Evolutionary conservation across 129 eudicot species (phyloP).

Genomic region (Arctium minus): DNA sequence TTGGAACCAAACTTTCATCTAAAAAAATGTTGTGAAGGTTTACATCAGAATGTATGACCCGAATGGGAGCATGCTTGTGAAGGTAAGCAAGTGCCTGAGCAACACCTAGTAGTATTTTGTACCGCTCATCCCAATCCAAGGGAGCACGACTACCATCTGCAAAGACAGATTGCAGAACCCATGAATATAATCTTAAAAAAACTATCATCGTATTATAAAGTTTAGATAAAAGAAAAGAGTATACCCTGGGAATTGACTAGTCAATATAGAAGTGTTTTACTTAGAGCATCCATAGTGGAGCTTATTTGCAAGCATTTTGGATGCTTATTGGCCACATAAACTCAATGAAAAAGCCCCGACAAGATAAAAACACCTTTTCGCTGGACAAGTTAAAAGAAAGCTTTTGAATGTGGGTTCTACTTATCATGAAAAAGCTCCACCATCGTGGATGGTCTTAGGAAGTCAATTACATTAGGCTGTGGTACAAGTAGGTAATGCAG

Average conservation of each 20-base stretch:
- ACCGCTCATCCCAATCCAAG: constrained; percentile 10
- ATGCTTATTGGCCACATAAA: background rate
- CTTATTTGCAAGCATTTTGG: background rate
- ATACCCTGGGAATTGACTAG: background rate
- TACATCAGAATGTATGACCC: constrained; percentile 3
- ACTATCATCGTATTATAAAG: background rate
- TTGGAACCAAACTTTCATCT: constrained; percentile 14
- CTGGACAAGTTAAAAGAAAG: background rate
- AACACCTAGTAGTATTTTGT: constrained; percentile 10
- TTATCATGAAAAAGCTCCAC: background rate
- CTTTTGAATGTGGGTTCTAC: background rate
- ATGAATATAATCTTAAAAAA: background rate
- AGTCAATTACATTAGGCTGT: background rate
- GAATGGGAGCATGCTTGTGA: constrained; percentile 11
- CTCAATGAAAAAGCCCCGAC: background rate
- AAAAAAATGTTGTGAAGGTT: background rate
- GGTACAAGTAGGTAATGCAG: background rate
- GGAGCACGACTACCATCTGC: background rate
- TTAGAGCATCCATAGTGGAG: background rate
- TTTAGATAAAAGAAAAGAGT: background rate
- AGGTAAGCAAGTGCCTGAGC: constrained; percentile 23
- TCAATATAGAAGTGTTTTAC: background rate
- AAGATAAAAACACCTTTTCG: background rate
- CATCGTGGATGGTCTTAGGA: background rate
- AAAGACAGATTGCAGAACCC: background rate